Conservation (phyloP, 2,329 filamentous ascomycete genomes). For the Alternaria ventricosa region DNA sequence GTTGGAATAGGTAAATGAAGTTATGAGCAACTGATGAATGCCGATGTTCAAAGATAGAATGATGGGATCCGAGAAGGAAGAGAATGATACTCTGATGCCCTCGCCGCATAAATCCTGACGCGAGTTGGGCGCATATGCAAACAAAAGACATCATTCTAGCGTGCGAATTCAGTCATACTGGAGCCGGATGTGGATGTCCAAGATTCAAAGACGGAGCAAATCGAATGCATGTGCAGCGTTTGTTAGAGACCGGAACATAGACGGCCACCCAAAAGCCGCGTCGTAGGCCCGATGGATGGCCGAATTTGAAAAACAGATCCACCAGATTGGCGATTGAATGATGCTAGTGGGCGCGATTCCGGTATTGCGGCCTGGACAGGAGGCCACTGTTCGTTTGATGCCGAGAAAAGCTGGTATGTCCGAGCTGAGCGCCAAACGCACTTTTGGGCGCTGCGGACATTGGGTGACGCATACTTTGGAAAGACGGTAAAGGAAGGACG, state of each 20-base stretch:
- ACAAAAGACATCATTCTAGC: neutral
- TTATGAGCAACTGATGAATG: neutral
- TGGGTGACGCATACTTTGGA: too few species aligned
- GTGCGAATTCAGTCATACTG: neutral
- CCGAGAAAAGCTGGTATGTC: neutral
- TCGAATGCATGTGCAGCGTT: conserved; percentile 15
- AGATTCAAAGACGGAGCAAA: conserved; percentile 7
- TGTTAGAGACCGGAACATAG: conserved; percentile 6
- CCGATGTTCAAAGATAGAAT: neutral
- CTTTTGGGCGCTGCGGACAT: neutral
- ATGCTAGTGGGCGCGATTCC: neutral
- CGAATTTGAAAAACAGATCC: neutral
- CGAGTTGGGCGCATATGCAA: neutral
- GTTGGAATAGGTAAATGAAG: neutral
- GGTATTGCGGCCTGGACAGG: neutral
- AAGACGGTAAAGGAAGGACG: neutral
- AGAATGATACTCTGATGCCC: neutral
- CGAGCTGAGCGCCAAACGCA: neutral
- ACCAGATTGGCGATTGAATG: neutral
- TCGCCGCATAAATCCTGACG: neutral
- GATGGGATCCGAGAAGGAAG: neutral
- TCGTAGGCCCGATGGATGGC: neutral
- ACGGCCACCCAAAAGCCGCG: neutral
- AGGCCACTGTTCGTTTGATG: neutral
- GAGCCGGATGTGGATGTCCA: neutral